A percentile compares a stretch with the other conserved stretches of the same genome.
Conservation (phyloP, 768 basidiomycete genomes). For the Stropharia rugosoannulata region DNA sequence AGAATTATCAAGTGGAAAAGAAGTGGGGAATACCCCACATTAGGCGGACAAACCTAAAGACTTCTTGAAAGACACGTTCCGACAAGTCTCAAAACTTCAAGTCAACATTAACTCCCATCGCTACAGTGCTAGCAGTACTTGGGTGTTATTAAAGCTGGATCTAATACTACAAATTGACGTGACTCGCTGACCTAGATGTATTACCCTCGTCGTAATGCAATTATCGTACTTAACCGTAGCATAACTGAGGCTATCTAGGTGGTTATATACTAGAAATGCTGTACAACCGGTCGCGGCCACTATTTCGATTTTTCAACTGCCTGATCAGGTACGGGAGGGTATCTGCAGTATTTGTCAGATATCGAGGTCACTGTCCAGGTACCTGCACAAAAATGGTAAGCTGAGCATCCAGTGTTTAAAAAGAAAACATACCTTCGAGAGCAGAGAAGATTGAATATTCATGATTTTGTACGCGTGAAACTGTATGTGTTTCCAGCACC, state of each 20-base stretch:
- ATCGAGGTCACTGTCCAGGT: slow-evolving; percentile 94
- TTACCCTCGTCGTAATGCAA: too few species aligned
- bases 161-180: too few species aligned
- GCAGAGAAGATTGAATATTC: slow-evolving; percentile 93
- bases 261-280: not conserved
- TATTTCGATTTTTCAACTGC: slow-evolving; percentile 33
- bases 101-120: too few species aligned
- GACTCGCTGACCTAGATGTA: too few species aligned
- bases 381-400: slow-evolving; percentile 39
- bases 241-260: not conserved
- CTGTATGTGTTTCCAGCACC: slow-evolving; percentile 90
- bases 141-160: too few species aligned
- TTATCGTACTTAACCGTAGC: too few species aligned
- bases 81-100: too few species aligned
- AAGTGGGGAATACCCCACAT: slow-evolving; percentile 49
- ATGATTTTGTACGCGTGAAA: slow-evolving; percentile 69
- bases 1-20: slow-evolving; percentile 43
- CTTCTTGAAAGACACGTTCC: not conserved
- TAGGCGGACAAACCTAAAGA: slow-evolving; percentile 22
- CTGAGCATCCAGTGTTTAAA: not conserved
- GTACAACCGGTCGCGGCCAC: too few species aligned
- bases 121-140: too few species aligned
- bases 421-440: slow-evolving; percentile 68
- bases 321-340: slow-evolving; percentile 67
- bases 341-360: slow-evolving; percentile 86